Evolutionary conservation across 1,284 basidiomycete species (phyloP).

Genomic region (Naganishia sp.): DNA sequence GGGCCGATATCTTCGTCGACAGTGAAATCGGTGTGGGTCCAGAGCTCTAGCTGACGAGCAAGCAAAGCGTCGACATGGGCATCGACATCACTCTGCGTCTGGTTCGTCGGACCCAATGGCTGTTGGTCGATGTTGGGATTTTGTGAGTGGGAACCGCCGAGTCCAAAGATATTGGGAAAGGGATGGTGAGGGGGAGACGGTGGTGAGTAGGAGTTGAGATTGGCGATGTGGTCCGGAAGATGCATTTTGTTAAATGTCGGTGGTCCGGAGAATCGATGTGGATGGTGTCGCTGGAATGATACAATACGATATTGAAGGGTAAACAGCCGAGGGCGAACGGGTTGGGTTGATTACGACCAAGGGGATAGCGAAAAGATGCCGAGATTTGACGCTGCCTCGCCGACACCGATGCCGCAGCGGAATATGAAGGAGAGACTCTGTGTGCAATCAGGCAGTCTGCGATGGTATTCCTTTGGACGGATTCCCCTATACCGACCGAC

Average conservation of each 20-base stretch:
- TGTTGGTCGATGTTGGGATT: background rate
- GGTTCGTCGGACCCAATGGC: background rate
- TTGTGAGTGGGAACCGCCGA: background rate
- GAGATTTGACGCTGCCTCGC: too few species aligned
- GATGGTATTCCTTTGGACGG: too few species aligned
- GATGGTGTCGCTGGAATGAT: too few species aligned
- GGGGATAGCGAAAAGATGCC: too few species aligned
- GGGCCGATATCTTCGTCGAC: constrained; percentile 30
- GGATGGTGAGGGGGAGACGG: constrained; percentile 25
- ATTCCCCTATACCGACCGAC: too few species aligned
- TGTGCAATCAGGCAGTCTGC: too few species aligned
- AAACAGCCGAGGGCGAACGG: too few species aligned
- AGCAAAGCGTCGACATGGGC: constrained; percentile 28
- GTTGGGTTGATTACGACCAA: too few species aligned
- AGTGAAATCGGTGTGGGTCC: constrained; percentile 34
- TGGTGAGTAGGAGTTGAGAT: constrained; percentile 32
- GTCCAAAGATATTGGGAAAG: constrained; percentile 26
- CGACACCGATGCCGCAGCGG: too few species aligned
- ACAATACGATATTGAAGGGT: too few species aligned
- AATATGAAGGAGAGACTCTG: too few species aligned
- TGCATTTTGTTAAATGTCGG: constrained; percentile 17
- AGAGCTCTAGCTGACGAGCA: constrained; percentile 29
- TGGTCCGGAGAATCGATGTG: too few species aligned
- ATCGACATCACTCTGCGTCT: constrained; percentile 14
- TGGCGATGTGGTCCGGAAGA: constrained; percentile 34